Evolutionary conservation across 371 early-diverging fungal species (phyloP), one percentile per base, ranked within the genome.

Genomic region (Apophysomyces trapeziformis): DNA sequence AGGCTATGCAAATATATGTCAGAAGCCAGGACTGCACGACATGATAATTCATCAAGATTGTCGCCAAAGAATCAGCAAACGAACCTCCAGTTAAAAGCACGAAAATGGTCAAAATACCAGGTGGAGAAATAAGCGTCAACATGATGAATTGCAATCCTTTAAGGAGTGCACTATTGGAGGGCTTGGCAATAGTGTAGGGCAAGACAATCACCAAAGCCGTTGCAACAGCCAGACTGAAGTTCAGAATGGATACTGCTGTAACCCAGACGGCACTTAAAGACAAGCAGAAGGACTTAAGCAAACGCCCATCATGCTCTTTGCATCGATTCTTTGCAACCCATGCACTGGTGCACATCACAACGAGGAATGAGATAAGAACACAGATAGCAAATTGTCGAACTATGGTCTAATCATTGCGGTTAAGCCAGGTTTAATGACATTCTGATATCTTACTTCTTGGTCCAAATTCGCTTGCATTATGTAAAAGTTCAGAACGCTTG

Each of bases 151-250:
- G 87, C 2, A 80, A 3, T 2, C 68, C 12, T 14, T 82, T 74
- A 5, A 69, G 32, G 8, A 69, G 5, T 6, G 58, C 26, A 21
- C 61, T 63, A 7, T 38, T 38, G 12, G 81, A 75, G 2, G 91
- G 87, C 16, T 69, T 72, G 57, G 88, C 83, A 1, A 89, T 57
- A 39, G 86, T 73, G 60, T 91, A 86, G 0, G 92, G 89, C 8
- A 93, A 73, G 2, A 90, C 88, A 14, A 87, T 80, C 26, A 90
- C 67, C 9, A 90, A 67, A 44, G 92, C 94, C 14, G 92, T 79
- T 9, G 82, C 79, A 0, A 95, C 85, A 0, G 95, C 91, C 47
- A 96, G 71, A 66, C 91, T 91, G 63, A 94, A 94, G 76, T 97
- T 97, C 61, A 93, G 82, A 13, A 91, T 87, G 1, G 95, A 88